Evolutionary conservation across 352 stramenopile genomes (phyloP), one percentile per base, ranked within the genome.

Genomic region (Pythium catenulatum): DNA sequence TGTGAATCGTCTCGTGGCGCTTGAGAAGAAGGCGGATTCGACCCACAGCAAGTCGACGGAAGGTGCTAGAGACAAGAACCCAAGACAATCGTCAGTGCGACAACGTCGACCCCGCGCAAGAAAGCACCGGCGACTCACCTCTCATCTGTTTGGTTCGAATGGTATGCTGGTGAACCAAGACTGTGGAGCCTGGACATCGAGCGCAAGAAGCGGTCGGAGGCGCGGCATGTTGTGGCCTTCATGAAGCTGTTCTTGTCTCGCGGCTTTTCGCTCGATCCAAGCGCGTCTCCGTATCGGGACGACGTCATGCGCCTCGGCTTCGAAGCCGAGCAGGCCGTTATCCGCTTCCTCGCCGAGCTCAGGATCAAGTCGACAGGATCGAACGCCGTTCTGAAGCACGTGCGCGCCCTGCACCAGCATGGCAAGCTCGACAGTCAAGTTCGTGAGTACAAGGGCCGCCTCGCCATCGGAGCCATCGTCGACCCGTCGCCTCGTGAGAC

Each of bases 161-260:
- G 87, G 83, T 91, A 83, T 39, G 85, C 87, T n/a, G 75, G 73
- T 13, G 80, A 75, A 36, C 83, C 79, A 5, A 59, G 74, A 3
- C 34, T 87, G 21, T 90, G 76, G 80, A 83, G 50, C 19, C 4
- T 25, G 23, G 41, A 83, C 32, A 80, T 81, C 19, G 80, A 85
- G 48, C 70, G 76, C 9, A 79, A 83, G 37, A 83, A 82, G 19
- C 85, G 87, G 52, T 88, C 83, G 7, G 56, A 77, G 9, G 78
- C 68, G 3, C 82, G 87, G 72, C 76, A 88, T 17, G 72, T 91
- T 15, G 87, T 90, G 7, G 83, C 79, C 4, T 83, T 52, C 52
- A 90, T 90, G 83, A 91, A 88, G 41, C 59, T 90, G 36, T 91
- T 91, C 48, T 74, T 91, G 2, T 34, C 73, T 1, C 30, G 56